Conservation (phyloP, 129 eudicot genomes). For the Helianthus tuberosus region DNA sequence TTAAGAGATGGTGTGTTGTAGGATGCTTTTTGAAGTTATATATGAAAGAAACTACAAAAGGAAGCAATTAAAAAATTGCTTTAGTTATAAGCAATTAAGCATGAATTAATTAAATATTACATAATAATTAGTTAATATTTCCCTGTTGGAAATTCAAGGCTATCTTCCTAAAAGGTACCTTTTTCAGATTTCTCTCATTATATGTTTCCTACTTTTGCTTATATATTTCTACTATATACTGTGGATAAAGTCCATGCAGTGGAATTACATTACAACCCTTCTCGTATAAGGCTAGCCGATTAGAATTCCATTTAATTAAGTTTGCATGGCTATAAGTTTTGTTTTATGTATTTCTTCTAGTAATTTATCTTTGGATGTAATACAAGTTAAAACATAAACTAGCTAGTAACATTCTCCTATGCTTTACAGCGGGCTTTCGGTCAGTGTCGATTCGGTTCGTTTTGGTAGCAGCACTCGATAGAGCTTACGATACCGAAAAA, state of each 20-base stretch:
- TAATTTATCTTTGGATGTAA: not conserved
- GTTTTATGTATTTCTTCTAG: not conserved
- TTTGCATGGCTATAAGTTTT: not conserved
- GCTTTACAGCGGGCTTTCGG: too few relatives aligned
- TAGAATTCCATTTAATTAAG: not conserved
- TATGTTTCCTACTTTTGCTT: not conserved
- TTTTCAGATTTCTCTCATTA: conserved; percentile 11
- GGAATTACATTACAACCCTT: conserved; percentile 31
- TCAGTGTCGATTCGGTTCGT: too few relatives aligned
- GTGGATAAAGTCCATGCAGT: not conserved
- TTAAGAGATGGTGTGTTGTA: conserved; percentile 36
- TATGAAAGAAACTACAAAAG: conserved; percentile 40
- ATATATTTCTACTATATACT: not conserved
- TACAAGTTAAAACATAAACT: not conserved
- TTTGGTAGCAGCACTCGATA: too few relatives aligned
- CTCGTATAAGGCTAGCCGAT: not conserved
- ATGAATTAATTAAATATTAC: conserved; percentile 40
- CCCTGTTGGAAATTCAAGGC: conserved; percentile 20
- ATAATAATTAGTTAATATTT: conserved; percentile 35
- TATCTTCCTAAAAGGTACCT: conserved; percentile 25
- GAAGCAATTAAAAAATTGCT: conserved; percentile 51
- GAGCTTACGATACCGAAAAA: too few relatives aligned
- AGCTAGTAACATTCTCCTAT: not conserved
- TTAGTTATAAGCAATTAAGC: conserved; percentile 48
- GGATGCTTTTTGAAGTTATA: conserved; percentile 36